Percentiles rank a stretch among this genome's conserved stretches.
These are phyloP conservation scores for Rutstroemia sp. DNA, from an alignment of 2,329 filamentous ascomycete genomes.

Conservation along the genomic window DNA sequence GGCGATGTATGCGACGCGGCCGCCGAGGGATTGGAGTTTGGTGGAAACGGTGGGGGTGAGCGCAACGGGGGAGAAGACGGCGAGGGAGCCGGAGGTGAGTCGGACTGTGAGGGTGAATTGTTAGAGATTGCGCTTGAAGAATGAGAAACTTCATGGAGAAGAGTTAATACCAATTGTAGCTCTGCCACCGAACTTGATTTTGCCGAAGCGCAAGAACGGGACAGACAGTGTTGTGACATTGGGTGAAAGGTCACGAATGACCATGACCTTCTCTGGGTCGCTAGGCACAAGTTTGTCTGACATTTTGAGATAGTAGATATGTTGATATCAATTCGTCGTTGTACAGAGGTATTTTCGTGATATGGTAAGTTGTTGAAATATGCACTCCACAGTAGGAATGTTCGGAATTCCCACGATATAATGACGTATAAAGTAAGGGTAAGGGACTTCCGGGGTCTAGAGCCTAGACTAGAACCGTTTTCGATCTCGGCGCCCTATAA, in stretches of 20 bases:
- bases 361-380: not conserved
- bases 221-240: constrained; percentile 72
- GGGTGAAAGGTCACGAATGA: constrained; percentile 77
- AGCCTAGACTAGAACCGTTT: too few species aligned
- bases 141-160: not conserved
- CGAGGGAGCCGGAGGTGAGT: constrained; percentile 68
- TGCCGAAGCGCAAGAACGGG: constrained; percentile 77
- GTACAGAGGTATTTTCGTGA: not conserved
- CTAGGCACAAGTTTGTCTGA: constrained; percentile 56
- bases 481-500: too few species aligned
- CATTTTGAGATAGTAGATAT: constrained; percentile 35
- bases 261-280: constrained; percentile 78
- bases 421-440: too few species aligned
- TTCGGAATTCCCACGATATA: too few species aligned
- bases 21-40: constrained; percentile 58
- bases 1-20: constrained; percentile 73
- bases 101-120: constrained; percentile 48
- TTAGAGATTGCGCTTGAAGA: constrained; percentile 1
- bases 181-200: constrained; percentile 75
- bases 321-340: not conserved
- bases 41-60: constrained; percentile 67
- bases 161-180: constrained; percentile 66
- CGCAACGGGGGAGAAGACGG: constrained; percentile 86
- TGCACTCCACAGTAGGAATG: too few species aligned
- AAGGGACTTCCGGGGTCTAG: too few species aligned